These are phyloP conservation scores for Rubroboletus pulcherrimus DNA, from an alignment of 768 basidiomycete genomes.

Conservation along the genomic window DNA sequence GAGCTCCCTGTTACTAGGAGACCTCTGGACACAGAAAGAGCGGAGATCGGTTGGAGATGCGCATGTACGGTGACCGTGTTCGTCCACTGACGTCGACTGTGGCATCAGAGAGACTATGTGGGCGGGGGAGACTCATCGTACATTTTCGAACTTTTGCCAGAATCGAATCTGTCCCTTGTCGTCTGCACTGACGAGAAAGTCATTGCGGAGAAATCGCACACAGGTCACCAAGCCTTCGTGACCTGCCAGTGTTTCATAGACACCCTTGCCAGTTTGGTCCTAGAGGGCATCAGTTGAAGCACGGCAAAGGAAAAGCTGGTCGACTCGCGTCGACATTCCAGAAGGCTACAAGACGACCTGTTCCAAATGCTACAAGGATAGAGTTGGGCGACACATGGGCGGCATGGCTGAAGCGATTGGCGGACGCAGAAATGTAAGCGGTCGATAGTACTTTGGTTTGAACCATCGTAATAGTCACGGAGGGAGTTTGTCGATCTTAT, in stretches of 20 bases:
- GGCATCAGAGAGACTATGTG: constrained; percentile 12
- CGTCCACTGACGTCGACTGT: constrained; percentile 51
- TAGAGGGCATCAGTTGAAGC: constrained; percentile 24
- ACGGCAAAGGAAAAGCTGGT: neutral
- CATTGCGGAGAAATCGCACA: constrained; percentile 58
- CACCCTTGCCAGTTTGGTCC: constrained; percentile 49
- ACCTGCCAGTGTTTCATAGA: constrained; percentile 68
- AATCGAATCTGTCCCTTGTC: constrained; percentile 62
- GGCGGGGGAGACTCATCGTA: constrained; percentile 1
- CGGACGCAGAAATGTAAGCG: constrained; percentile 45
- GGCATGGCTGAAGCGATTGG: constrained; percentile 43
- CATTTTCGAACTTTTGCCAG: constrained; percentile 48
- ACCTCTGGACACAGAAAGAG: constrained; percentile 49
- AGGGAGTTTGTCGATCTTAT: constrained; percentile 11
- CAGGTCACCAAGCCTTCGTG: constrained; percentile 75
- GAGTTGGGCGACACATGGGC: constrained; percentile 34
- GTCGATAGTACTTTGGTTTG: constrained; percentile 15
- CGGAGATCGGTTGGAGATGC: constrained; percentile 68
- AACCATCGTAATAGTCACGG: constrained; percentile 1
- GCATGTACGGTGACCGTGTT: constrained; percentile 43
- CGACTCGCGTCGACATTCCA: constrained; percentile 53
- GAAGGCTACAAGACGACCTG: constrained; percentile 51
- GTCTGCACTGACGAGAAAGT: constrained; percentile 67
- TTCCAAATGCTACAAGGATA: constrained; percentile 51
- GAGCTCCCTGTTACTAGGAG: constrained; percentile 76